phyloP scores from a whole-genome alignment of 495 filamentous ascomycete genomes.

The Arthonia radiata region DNA sequence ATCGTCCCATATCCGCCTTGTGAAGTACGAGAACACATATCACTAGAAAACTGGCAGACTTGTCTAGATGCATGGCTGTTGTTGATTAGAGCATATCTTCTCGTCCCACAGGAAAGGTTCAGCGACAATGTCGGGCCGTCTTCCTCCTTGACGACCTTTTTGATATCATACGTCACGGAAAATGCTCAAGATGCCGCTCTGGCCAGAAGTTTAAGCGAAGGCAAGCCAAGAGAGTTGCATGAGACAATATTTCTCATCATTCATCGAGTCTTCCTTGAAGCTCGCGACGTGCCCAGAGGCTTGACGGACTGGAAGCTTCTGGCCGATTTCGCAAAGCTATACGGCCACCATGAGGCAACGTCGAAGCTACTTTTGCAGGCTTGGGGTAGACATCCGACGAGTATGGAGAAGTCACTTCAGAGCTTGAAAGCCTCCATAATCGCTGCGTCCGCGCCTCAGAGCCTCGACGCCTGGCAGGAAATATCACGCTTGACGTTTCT shows the following conservation, averaged over 20 bases:
- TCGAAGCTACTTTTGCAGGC: too few relatives aligned
- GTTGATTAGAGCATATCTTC: constrained; percentile 36
- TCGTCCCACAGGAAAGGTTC: constrained; percentile 28
- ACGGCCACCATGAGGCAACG: too few relatives aligned
- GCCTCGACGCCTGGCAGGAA: too few relatives aligned
- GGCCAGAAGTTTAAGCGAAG: constrained; percentile 11
- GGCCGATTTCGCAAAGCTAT: constrained; percentile 16
- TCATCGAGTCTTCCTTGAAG: constrained; percentile 20
- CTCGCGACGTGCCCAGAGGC: constrained; percentile 16
- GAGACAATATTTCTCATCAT: constrained; percentile 35
- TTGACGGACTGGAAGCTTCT: constrained; percentile 33
- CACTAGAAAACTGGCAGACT: constrained; percentile 47
- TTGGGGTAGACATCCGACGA: too few relatives aligned
- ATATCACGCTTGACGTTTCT: constrained; percentile 24
- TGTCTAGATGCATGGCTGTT: constrained; percentile 57
- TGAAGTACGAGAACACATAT: constrained; percentile 37
- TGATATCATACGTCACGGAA: constrained; percentile 35
- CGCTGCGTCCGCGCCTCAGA: too few relatives aligned
- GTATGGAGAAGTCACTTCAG: too few relatives aligned
- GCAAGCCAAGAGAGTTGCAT: constrained; percentile 26
- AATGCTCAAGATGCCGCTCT: constrained; percentile 9
- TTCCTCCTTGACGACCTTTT: constrained; percentile 29
- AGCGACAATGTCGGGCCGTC: constrained; percentile 22
- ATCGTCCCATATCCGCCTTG: constrained; percentile 52
- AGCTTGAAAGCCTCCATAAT: too few relatives aligned